Conservation (phyloP, 2,329 filamentous ascomycete species). For the Sclerotiophoma versabilis region DNA sequence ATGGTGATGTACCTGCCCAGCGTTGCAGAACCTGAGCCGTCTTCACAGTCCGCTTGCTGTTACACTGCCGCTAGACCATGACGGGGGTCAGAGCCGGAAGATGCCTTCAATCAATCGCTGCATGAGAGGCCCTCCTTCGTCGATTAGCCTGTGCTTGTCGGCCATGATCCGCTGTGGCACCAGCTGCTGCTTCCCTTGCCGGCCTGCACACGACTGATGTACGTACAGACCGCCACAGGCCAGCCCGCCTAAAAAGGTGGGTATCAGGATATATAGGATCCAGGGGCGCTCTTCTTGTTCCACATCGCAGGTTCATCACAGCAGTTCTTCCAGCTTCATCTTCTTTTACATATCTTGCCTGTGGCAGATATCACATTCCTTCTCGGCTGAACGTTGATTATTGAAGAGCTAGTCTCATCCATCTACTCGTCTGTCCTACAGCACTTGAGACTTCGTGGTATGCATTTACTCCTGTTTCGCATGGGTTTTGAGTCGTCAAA, state of each 20-base stretch:
- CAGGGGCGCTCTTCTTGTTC: constrained; percentile 24
- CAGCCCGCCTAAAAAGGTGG: constrained; percentile 21
- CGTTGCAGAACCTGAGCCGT: constrained; percentile 19
- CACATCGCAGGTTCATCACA: constrained; percentile 33
- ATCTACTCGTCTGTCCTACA: constrained; percentile 7
- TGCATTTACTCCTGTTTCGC: constrained; percentile 13
- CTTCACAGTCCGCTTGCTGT: constrained; percentile 18
- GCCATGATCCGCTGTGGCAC: constrained; percentile 38
- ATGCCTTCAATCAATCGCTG: constrained; percentile 26
- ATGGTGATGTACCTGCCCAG: constrained; percentile 36
- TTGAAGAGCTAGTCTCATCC: constrained; percentile 34
- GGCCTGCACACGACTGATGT: constrained; percentile 20
- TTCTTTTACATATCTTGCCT: constrained; percentile 41
- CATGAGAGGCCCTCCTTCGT: constrained; percentile 31
- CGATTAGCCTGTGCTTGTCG: constrained; percentile 37
- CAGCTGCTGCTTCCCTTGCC: constrained; percentile 25
- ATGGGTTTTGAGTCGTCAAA: constrained; percentile 1
- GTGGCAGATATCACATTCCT: constrained; percentile 48
- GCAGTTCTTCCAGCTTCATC: constrained; percentile 31
- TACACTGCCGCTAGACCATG: constrained; percentile 38
- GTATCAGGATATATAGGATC: constrained; percentile 34
- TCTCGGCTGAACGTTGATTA: constrained; percentile 27
- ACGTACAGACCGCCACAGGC: constrained; percentile 29
- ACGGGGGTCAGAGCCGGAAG: constrained; percentile 31
- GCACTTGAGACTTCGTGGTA: constrained; percentile 14